Conservation (phyloP, 73 alveolate genomes). For the Breviolum minutum region DNA sequence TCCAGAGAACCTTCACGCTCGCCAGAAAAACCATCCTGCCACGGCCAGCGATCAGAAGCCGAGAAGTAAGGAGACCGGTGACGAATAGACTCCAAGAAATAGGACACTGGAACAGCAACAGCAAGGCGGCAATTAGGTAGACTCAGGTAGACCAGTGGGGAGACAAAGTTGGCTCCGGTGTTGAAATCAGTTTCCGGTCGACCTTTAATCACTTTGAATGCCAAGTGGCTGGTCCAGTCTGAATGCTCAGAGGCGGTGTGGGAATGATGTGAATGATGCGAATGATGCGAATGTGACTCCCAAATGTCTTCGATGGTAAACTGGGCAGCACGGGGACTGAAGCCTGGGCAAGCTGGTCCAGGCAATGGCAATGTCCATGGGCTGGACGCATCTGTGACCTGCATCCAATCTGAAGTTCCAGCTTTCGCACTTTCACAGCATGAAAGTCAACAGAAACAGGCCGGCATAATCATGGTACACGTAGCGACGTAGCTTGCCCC, state of each 20-base stretch:
- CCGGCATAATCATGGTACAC: too few species aligned
- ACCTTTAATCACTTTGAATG: neutral
- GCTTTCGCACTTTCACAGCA: neutral
- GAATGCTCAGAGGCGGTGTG: neutral
- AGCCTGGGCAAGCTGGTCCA: constrained; percentile 40
- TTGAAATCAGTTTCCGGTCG: neutral
- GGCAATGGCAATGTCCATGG: constrained; percentile 83
- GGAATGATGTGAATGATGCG: neutral
- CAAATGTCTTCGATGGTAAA: neutral
- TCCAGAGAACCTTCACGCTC: too few species aligned
- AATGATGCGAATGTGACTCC: neutral
- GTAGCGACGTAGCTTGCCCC: too few species aligned
- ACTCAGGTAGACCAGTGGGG: too few species aligned
- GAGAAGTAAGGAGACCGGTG: too few species aligned
- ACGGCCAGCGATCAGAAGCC: too few species aligned
- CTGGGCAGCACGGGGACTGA: neutral
- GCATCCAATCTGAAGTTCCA: neutral
- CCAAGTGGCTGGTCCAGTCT: constrained; percentile 46
- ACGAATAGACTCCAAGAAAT: too few species aligned
- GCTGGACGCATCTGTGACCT: constrained; percentile 65
- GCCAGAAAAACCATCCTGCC: too few species aligned
- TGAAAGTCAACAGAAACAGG: too few species aligned
- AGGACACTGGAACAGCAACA: too few species aligned
- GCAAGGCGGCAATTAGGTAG: too few species aligned
- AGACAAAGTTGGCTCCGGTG: neutral